Base-by-base conservation (phyloP, 305 asterid genomes). In the Coffea humblotiana region DNA sequence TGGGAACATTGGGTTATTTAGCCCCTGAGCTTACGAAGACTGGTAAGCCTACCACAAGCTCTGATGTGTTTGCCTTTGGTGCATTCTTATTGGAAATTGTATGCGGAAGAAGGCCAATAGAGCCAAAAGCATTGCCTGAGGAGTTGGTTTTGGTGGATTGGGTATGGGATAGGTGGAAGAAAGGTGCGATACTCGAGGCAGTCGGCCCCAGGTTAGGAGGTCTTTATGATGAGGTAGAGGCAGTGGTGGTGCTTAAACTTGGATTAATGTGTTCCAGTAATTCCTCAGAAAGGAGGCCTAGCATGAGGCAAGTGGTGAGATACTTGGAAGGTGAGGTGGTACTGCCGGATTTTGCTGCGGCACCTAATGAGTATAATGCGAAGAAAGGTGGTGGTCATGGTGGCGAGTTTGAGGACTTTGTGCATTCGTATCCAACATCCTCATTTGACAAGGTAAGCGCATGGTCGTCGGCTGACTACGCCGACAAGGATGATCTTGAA, bases 11-110 rank as follows among this genome's bases (percentile, higher is more conserved):
- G 67, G 97, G 94, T 2, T 92, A 92, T 83, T 63, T 92, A 74
- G 94, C 97, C 35, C 96, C 96, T 2, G 97, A 92, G 81, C 85
- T 91, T 37, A 89, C 97, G n/a, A 88, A 79, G 51, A 91, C 91
- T 0, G 92, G 97, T 1, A 90, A 87, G 87, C 90, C 97, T 43
- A 85, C 91, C 6, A 80, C 90, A 1, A 76, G 87, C 27, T 89
- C 96, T 2, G 94, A 91, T 72, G 89, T 91, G 84, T 92, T 82
- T 70, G 93, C 97, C 1, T 92, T 90, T n/a, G 97, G 96, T 52
- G 96, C 94, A 2, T 73, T 92, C 80, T 54, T 92, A 72, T 74
- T 92, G 14, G 97, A 92, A 81, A 90, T 90, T 45, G 91, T 84
- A 66, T 90, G 93, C 69, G 97, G 96, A 76, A 88, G 94, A 77